Conservation (phyloP, 192 early-diverging fungal genomes). For the Neocallimastix lanati region DNA sequence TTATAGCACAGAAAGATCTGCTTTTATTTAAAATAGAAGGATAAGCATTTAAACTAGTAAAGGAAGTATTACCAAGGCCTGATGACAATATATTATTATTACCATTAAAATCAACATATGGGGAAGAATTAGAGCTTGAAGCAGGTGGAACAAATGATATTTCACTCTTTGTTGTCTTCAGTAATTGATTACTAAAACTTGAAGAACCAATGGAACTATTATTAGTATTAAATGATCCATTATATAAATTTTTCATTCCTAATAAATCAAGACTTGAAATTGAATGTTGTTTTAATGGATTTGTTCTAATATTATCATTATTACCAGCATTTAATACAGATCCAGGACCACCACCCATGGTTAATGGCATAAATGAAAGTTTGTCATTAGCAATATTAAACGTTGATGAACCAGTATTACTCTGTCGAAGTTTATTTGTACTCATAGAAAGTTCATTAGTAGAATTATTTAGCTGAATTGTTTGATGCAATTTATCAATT, state of each 20-base stretch:
- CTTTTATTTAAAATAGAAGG: not conserved
- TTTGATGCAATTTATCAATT: not conserved
- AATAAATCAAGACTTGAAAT: not conserved
- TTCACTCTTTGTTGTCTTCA: not conserved
- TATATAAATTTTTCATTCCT: not conserved
- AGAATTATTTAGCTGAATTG: not conserved
- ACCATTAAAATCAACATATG: not conserved
- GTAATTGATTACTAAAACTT: not conserved
- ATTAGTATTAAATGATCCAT: not conserved
- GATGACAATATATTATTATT: not conserved
- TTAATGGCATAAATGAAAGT: not conserved
- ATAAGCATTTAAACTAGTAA: not conserved
- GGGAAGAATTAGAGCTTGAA: not conserved
- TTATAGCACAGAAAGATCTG: not conserved
- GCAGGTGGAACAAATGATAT: not conserved
- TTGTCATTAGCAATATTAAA: not conserved
- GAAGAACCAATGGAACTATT: not conserved
- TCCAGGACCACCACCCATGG: not conserved
- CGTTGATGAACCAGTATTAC: not conserved
- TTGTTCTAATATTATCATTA: not conserved
- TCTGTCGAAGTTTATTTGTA: not conserved
- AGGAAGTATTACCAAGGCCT: not conserved
- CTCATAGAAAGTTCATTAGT: not conserved
- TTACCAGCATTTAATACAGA: not conserved
- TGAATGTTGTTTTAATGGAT: not conserved